Conservation (phyloP, 768 basidiomycete genomes). For the Tylopilus felleus region DNA sequence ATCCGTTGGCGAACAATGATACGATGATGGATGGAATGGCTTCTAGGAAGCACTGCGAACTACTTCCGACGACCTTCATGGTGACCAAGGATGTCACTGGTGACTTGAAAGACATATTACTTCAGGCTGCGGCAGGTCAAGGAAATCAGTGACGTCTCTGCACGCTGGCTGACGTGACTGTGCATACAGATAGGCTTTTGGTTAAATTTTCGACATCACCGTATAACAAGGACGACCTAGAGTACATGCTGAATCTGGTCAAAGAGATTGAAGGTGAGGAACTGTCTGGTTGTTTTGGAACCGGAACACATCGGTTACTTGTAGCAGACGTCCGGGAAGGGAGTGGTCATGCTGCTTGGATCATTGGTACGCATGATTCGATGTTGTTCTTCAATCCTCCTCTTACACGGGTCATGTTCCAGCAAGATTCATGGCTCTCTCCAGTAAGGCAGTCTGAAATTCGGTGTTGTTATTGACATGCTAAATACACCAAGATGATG, state of each 20-base stretch:
- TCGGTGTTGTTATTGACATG: background rate
- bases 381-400: background rate
- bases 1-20: too few relatives aligned
- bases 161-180: background rate
- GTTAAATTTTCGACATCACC: conserved; percentile 34
- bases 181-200: conserved; percentile 24
- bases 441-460: conserved; percentile 19
- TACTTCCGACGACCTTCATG: conserved; percentile 25
- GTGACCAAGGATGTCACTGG: conserved; percentile 18
- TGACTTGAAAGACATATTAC: conserved; percentile 20
- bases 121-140: conserved; percentile 32
- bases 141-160: background rate
- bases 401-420: conserved; percentile 1
- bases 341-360: conserved; percentile 21
- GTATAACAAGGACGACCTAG: conserved; percentile 19
- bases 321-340: conserved; percentile 11
- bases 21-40: background rate
- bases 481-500: conserved; percentile 18
- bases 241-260: conserved; percentile 27
- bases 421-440: conserved; percentile 31
- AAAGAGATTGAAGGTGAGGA: conserved; percentile 27
- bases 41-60: conserved; percentile 30
- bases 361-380: conserved; percentile 18
- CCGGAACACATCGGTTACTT: background rate
- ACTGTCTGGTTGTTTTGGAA: background rate